A percentile compares a stretch with the other conserved stretches of the same genome.
Evolutionary conservation across 441 rosid genomes (phyloP).

Genomic region (Eugenia klotzschiana): DNA sequence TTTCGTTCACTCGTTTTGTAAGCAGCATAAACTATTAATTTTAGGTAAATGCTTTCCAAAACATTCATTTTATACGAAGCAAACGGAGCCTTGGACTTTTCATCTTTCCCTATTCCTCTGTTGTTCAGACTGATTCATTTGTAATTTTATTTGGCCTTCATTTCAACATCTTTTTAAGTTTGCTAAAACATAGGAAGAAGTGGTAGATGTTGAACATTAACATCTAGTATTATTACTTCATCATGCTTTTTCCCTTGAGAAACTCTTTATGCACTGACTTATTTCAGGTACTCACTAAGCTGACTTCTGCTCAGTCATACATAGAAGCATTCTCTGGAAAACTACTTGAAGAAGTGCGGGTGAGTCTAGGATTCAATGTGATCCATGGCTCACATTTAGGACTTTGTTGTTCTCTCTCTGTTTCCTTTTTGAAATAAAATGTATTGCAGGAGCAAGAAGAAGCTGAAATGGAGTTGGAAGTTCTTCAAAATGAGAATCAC

Average conservation of each 20-base stretch:
- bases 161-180: background rate
- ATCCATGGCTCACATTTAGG: background rate
- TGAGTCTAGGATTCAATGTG: conserved; percentile 8
- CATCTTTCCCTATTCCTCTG: background rate
- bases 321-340: conserved; percentile 45
- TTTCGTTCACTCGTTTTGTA: background rate
- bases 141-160: background rate
- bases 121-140: background rate
- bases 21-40: background rate
- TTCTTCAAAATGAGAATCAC: conserved; percentile 36
- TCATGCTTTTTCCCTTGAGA: background rate
- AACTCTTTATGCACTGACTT: background rate
- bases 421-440: background rate
- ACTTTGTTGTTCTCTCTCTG: conserved; percentile 1
- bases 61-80: background rate
- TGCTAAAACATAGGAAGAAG: background rate
- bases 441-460: conserved; percentile 52
- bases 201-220: background rate
- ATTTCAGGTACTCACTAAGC: conserved; percentile 48
- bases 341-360: conserved; percentile 36
- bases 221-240: background rate
- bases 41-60: background rate
- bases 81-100: background rate
- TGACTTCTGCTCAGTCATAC: conserved; percentile 58
- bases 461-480: conserved; percentile 60